Evolutionary conservation across 192 early-diverging fungal species (phyloP), one percentile per base, ranked within the genome.

Genomic region (Gigaspora rosea): DNA sequence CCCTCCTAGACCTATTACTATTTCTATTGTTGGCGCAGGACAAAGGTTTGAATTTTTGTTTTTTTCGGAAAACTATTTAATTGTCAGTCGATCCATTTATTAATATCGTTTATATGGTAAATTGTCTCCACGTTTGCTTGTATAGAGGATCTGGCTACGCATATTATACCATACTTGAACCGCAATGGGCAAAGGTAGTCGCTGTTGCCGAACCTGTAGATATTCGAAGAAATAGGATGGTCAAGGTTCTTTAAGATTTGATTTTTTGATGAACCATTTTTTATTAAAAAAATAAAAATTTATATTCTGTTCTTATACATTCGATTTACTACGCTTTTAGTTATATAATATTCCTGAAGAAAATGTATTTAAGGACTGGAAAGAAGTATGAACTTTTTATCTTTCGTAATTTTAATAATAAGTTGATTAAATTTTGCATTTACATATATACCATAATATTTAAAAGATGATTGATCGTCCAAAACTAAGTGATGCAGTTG

Each of bases 11-110:
- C 70, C 76, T 6, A 63, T 86, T n/a, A 86, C 83, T 11, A 56
- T 87, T 51, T 76, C 82, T 15, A 69, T 89, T 3, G 77, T 89
- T 66, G 88, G 88, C 4, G 85, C 84, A 3, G 88, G 88, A 3
- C 71, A 83, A 80, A 77, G 78, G 85, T 41, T 41, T 41, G 2
- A 3, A 41, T 3, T 41, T 41, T 41, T 41, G 5, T 41, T 41
- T 2, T 41, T 41, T 5, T n/a, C n/a, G 5, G 36, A 41, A 41
- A 41, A 41, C 2, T 2, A 41, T 3, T 3, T 3, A 41, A 41
- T 41, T 41, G 36, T 41, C 5, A 41, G 36, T 41, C 5, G 36
- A 41, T 41, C 36, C 36, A 41, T 41, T 41, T 41, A 41, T 41
- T 41, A 41, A 41, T 41, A 41, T 41, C 36, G 5, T 41, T 41